These are phyloP conservation scores for Fusarium incarnatum DNA, from an alignment of 2,329 filamentous ascomycete genomes.

Conservation along the genomic window DNA sequence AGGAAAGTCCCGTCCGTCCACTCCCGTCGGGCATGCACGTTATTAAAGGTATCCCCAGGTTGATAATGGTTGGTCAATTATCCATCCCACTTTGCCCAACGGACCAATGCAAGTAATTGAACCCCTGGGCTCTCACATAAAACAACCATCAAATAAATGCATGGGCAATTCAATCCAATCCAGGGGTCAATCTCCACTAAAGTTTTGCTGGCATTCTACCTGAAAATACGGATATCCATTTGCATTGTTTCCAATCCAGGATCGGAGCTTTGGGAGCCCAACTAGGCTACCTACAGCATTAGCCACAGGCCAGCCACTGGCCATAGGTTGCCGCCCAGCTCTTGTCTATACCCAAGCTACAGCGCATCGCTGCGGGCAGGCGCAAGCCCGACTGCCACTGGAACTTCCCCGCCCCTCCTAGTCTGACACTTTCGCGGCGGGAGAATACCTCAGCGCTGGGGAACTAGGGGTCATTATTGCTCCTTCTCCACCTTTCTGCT, in stretches of 20 bases:
- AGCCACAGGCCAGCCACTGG: conserved; percentile 21
- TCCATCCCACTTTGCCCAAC: neutral
- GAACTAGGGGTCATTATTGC: conserved; percentile 32
- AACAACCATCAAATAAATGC: conserved; percentile 18
- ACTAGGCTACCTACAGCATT: neutral
- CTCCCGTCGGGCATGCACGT: conserved; percentile 18
- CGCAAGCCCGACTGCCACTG: conserved; percentile 25
- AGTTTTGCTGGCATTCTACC: conserved; percentile 35
- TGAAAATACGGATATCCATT: conserved; percentile 23
- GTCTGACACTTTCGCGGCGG: conserved; percentile 31
- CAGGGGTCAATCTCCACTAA: conserved; percentile 22
- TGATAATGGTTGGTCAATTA: neutral
- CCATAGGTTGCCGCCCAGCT: conserved; percentile 1
- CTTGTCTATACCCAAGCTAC: conserved; percentile 1
- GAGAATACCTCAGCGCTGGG: conserved; percentile 31
- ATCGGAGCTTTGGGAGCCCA: conserved; percentile 23
- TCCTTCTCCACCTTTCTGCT: conserved; percentile 46
- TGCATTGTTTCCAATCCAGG: neutral
- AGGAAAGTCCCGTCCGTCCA: conserved; percentile 1
- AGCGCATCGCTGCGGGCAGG: neutral
- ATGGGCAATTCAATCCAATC: conserved; percentile 25
- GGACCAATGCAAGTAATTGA: conserved; percentile 29
- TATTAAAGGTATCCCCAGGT: conserved; percentile 7
- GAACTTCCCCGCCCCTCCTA: conserved; percentile 29
- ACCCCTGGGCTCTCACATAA: neutral